phyloP scores from a whole-genome alignment of 1,284 basidiomycete genomes.

The Sporisorium scitamineum region DNA sequence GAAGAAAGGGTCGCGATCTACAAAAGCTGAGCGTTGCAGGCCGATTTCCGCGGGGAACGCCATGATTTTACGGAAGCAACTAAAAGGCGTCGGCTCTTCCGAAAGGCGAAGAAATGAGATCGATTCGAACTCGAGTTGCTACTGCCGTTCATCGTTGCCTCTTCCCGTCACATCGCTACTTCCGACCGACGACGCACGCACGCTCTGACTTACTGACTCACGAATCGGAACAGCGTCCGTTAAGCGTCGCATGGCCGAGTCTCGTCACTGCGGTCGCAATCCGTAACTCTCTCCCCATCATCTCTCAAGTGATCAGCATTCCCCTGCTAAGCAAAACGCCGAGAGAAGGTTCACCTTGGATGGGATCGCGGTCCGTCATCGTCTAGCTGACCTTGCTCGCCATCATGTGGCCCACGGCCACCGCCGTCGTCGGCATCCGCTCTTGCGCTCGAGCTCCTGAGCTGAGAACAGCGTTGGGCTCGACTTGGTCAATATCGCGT shows the following conservation, averaged over 20 bases:
- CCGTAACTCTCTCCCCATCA: too few species aligned
- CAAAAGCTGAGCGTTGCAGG: background rate
- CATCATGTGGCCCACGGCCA: slow-evolving; percentile 39
- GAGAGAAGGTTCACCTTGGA: background rate
- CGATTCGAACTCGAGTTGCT: background rate
- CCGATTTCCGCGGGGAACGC: slow-evolving; percentile 5
- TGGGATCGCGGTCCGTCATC: slow-evolving; percentile 1
- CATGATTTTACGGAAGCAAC: slow-evolving; percentile 12
- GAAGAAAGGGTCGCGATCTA: background rate
- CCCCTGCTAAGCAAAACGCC: background rate
- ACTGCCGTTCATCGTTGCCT: background rate
- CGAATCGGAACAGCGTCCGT: slow-evolving; percentile 4
- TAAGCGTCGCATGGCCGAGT: background rate
- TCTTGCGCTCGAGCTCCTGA: slow-evolving; percentile 19
- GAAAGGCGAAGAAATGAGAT: background rate
- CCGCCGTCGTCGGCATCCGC: slow-evolving; percentile 36
- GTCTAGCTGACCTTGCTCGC: background rate
- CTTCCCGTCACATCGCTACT: background rate
- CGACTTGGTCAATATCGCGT: slow-evolving; percentile 20
- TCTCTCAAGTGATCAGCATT: too few species aligned
- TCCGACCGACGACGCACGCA: background rate
- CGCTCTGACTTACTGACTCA: background rate
- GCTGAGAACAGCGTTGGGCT: slow-evolving; percentile 11
- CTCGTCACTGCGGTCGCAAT: too few species aligned
- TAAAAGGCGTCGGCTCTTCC: background rate